These are phyloP conservation scores for Candida coquimbonensis DNA, from an alignment of 805 yeast genomes.

Conservation along the genomic window DNA sequence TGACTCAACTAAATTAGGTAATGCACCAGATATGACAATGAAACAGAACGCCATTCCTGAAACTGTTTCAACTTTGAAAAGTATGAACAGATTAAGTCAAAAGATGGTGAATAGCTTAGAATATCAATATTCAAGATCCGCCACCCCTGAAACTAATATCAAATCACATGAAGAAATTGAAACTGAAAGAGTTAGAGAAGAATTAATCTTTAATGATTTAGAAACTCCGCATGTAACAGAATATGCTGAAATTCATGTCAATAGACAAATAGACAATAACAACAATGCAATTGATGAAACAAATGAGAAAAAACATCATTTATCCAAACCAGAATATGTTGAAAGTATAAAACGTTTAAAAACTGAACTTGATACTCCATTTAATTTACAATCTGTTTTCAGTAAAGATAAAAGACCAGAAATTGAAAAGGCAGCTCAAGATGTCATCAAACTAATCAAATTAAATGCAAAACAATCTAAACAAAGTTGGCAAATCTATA, in stretches of 20 bases:
- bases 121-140: constrained; percentile 32
- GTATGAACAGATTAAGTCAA: constrained; percentile 83
- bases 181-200: constrained; percentile 33
- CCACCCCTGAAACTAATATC: constrained; percentile 24
- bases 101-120: constrained; percentile 62
- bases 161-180: constrained; percentile 32
- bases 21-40: constrained; percentile 88
- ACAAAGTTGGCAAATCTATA: constrained; percentile 33
- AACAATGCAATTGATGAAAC: constrained; percentile 5
- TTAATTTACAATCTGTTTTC: constrained; percentile 26
- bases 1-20: constrained; percentile 69
- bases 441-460: constrained; percentile 41
- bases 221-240: constrained; percentile 40
- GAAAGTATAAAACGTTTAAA: constrained; percentile 16
- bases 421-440: constrained; percentile 37
- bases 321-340: constrained; percentile 18
- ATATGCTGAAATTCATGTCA: constrained; percentile 39
- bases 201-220: constrained; percentile 44
- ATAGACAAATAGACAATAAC: constrained; percentile 9
- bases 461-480: constrained; percentile 48
- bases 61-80: constrained; percentile 67
- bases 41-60: constrained; percentile 51
- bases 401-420: constrained; percentile 21
- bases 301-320: constrained; percentile 9
- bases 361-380: constrained; percentile 10